Evolutionary conservation across 208 protist species (phyloP), one percentile per base, ranked within the genome.

Genomic region (Trypanosoma avium): DNA sequence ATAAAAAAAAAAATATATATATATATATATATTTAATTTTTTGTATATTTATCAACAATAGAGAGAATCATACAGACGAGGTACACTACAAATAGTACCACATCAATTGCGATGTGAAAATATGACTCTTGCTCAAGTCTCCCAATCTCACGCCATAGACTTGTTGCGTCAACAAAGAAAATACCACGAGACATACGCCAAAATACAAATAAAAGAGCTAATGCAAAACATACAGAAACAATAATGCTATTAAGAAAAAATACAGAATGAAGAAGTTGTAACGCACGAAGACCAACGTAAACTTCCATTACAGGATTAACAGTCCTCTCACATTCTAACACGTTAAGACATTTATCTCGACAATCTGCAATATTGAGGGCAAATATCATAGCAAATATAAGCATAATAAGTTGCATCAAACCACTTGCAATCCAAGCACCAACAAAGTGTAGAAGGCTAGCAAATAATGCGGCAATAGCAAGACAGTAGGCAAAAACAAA

Each of bases 361-460:
- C 88, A 92, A 66, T 94, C 88, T 26, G 84, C 82, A 40, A 94
- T 77, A 65, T 82, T 90, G 59, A 94, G 83, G 46, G 82, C 79
- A 53, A 88, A 92, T 24, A 92, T 82, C 68, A 92, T 71, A 5
- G 76, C 67, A 30, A 92, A 67, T 17, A 94, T 82, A 24, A 82
- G 52, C 76, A 84, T 79, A 29, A 90, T 73, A 2, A 95, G 30
- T 55, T 95, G 72, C 9, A 90, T 32, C 3, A 91, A 52, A 21
- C 79, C 75, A 9, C 69, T 61, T 3, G 82, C 73, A 29, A 92
- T 74, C 86, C 85, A 95, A 6, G 80, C 81, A 45, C 77, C 90
- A 50, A 95, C 81, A 59, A 91, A 93, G 66, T 93, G 81, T 48
- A 93, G 69, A 17, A 82, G 40, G 50, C 77, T 80, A 26, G 76